Evolutionary conservation across 23 red algal genomes (phyloP), one percentile per base, ranked within the genome.

Genomic region (Gracilaria gracilis): DNA sequence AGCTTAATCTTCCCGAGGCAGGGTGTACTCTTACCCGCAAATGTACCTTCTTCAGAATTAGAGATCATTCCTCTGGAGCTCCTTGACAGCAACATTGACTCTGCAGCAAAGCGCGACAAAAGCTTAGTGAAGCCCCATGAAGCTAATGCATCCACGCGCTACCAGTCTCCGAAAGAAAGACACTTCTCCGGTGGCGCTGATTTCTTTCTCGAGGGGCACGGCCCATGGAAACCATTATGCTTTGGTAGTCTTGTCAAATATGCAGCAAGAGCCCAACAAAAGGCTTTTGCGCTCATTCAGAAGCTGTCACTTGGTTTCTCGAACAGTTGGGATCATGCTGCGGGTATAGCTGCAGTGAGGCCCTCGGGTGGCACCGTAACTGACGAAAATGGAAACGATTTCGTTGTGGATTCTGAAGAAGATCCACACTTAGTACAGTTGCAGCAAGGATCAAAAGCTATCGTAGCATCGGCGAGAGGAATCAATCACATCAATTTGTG

Each of bases 181-280:
- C 66, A 55, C n/a, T 87, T 87, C 14, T 87, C 83, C 32, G 83
- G 62, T 23, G 83, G 61, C 27, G 28, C 28, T 7, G 35, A 74
- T 57, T 65, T 74, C 38, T 58, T 27, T 4, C 83, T 70, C n/a
- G 61, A 46, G 16, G 83, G 83, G 32, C 9, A 27, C 20, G 53
- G n/a, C 24, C 62, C 83, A 44, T 65, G 62, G 83, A 87, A 57
- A 46, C 53, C 47, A n/a, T 35, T 87, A 70, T 87, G 83, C 66
- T 87, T 62, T 57, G 83, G 83, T 44, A 72, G 62, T 46, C 83
- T 87, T 40, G 83, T 87, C 36, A 87, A 87, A 46, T 87, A 87
- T 57, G 83, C 83, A 47, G 61, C 61, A 1, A 64, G 73, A 51
- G 83, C 83, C 40, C 83, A 62, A 38, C 64, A 64, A n/a, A 39